Evolutionary conservation across 2,329 filamentous ascomycete species (phyloP), one percentile per base, ranked within the genome.

Genomic region (Endothia cerciana): DNA sequence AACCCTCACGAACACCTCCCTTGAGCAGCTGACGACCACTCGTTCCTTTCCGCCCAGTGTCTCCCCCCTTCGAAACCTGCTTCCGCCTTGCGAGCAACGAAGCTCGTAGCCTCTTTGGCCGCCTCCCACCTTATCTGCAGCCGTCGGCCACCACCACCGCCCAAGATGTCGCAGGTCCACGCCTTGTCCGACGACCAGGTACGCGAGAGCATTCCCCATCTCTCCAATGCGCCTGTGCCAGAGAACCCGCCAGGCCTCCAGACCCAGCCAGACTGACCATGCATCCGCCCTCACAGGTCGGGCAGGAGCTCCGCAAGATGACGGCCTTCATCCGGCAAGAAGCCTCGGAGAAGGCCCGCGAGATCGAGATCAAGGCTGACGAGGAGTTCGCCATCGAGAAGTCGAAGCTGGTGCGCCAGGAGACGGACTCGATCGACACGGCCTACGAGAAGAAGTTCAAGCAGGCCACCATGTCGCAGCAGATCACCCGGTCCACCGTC

Each of bases 241-340:
- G 25, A 22, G 28, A 17, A 13, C 55, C 30, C 7, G 53, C 67
- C 68, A 68, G 58, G 68, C 65, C 67, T 66, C 64, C 19, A 13
- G 11, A 25, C 3, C 8, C 19, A 41, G 13, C 41, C 5, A 67
- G 59, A 57, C 65, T 65, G 58, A 67, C 59, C 41, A 65, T 60
- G 63, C 49, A 17, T 36, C 10, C n/a, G 33, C 68, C 67, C 70
- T 63, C 55, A 36, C 78, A 98, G 93, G 95, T 99, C 86, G 90
- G 92, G 82, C 90, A 92, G 82, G 95, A 99, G 89, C 92, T 99
- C 82, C 94, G 92, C 86, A 99, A 99, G 88, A 99, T 99, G 95
- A 98, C 95, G 68, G 94, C 94, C 77, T 99, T 99, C 88, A 99
- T 99, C 89, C 92, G 93, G 80, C 95, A 98, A 83, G 95, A 99